These are phyloP conservation scores for Cladosporium sp. DNA, from an alignment of 2,329 filamentous ascomycete genomes.

Conservation along the genomic window DNA sequence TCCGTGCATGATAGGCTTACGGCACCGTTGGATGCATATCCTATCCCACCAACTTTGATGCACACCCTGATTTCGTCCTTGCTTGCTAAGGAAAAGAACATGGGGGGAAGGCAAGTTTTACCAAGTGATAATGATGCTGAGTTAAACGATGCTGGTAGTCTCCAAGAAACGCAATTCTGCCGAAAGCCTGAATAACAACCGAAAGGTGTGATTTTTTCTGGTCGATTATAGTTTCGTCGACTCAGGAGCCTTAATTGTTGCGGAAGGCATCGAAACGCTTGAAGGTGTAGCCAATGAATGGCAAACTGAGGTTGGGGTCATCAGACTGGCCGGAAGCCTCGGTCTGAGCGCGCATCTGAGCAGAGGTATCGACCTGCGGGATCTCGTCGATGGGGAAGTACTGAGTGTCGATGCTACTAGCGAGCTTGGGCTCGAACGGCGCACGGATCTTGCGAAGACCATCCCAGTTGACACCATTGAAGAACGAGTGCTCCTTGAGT, in stretches of 20 bases:
- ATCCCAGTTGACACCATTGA: constrained; percentile 94
- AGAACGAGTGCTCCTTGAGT: constrained; percentile 92
- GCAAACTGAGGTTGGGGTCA: constrained; percentile 89
- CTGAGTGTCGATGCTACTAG: constrained; percentile 89
- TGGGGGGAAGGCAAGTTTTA: not conserved
- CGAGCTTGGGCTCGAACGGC: constrained; percentile 90
- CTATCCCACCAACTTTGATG: not conserved
- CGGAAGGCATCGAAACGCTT: constrained; percentile 81
- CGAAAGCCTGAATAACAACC: not conserved
- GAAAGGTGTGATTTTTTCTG: not conserved
- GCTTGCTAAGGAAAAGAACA: not conserved
- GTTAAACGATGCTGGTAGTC: not conserved
- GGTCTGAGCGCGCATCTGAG: constrained; percentile 77
- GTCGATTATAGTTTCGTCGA: not conserved
- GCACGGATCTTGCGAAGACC: constrained; percentile 87
- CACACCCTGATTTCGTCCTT: not conserved
- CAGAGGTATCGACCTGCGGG: constrained; percentile 90
- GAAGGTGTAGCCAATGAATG: constrained; percentile 95
- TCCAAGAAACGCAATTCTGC: not conserved
- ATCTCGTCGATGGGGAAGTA: constrained; percentile 99
- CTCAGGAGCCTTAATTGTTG: constrained; percentile 23
- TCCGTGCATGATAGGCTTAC: not conserved
- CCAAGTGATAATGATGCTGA: too few relatives aligned
- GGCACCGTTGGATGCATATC: constrained; percentile 3
- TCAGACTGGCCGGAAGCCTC: constrained; percentile 64